Evolutionary conservation across 2,329 filamentous ascomycete species (phyloP).

Genomic region (Xylariales sp.): DNA sequence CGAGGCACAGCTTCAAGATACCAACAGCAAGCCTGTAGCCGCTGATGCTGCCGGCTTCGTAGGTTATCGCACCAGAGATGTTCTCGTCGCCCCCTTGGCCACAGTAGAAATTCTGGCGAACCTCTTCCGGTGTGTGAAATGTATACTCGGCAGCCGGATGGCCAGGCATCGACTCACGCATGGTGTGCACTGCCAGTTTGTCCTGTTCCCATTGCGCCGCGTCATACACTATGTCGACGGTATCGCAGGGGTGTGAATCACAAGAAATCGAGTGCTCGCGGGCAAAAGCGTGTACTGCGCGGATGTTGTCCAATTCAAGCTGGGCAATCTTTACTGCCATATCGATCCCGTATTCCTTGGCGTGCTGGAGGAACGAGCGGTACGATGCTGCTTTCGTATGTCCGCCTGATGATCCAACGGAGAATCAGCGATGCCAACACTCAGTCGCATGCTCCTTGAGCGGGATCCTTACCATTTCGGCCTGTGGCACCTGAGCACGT

Average conservation of each 20-base stretch:
- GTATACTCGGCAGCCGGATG: slow-evolving; percentile 39
- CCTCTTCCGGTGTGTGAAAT: slow-evolving; percentile 37
- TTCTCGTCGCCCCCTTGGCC: slow-evolving; percentile 26
- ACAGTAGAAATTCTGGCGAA: no score
- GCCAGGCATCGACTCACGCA: slow-evolving; percentile 39
- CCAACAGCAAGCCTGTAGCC: slow-evolving; percentile 17
- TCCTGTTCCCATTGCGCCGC: slow-evolving; percentile 33
- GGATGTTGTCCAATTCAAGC: no score
- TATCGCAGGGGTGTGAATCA: no score
- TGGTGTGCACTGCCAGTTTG: slow-evolving; percentile 34
- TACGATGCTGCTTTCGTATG: neutral
- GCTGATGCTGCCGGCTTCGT: slow-evolving; percentile 14
- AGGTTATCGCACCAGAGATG: slow-evolving; percentile 23
- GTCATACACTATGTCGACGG: slow-evolving; percentile 56
- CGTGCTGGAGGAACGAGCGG: no score
- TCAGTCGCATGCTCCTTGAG: neutral
- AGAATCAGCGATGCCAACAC: neutral
- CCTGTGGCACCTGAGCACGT: slow-evolving; percentile 25
- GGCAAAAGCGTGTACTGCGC: no score
- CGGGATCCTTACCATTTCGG: slow-evolving; percentile 17
- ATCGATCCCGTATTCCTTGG: no score
- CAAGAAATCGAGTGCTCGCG: no score
- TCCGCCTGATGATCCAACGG: neutral
- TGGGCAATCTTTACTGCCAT: no score
- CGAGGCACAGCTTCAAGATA: slow-evolving; percentile 7